Evolutionary conservation across 306 rosid genomes (phyloP).

Genomic region (Hylodesmum podocarpum): DNA sequence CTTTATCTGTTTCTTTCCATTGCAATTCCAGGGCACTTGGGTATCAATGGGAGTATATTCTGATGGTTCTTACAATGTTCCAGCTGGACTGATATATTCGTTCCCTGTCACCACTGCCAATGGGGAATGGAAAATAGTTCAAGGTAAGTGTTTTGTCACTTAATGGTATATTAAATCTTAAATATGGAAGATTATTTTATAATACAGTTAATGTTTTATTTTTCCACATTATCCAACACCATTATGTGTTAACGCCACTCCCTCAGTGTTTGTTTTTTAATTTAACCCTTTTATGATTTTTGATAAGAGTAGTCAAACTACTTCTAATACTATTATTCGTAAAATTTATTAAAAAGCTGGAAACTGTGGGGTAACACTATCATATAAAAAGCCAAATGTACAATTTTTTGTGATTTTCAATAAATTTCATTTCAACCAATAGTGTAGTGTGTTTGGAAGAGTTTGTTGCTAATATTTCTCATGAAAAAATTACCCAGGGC

Average conservation of each 20-base stretch:
- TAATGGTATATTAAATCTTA: background rate
- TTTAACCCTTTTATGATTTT: background rate
- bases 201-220: background rate
- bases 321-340: too few species aligned
- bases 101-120: slow-evolving; percentile 81
- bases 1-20: background rate
- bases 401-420: too few species aligned
- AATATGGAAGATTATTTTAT: background rate
- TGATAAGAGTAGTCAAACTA: too few species aligned
- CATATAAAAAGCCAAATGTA: too few species aligned
- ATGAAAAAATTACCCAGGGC: slow-evolving; percentile 76
- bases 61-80: slow-evolving; percentile 94
- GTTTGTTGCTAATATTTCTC: too few species aligned
- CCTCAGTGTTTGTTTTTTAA: background rate
- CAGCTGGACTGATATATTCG: slow-evolving; percentile 92
- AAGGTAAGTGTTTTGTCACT: slow-evolving; percentile 54
- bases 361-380: too few species aligned
- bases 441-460: too few species aligned
- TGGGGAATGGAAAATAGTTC: slow-evolving; percentile 96
- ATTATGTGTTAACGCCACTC: background rate
- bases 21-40: slow-evolving; percentile 74
- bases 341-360: too few species aligned
- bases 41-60: slow-evolving; percentile 99
- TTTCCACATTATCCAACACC: background rate
- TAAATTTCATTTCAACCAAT: too few species aligned